A percentile compares a stretch with the other conserved stretches of the same genome.
phyloP scores from a whole-genome alignment of 306 rosid genomes.

The Rosa lucieae region DNA sequence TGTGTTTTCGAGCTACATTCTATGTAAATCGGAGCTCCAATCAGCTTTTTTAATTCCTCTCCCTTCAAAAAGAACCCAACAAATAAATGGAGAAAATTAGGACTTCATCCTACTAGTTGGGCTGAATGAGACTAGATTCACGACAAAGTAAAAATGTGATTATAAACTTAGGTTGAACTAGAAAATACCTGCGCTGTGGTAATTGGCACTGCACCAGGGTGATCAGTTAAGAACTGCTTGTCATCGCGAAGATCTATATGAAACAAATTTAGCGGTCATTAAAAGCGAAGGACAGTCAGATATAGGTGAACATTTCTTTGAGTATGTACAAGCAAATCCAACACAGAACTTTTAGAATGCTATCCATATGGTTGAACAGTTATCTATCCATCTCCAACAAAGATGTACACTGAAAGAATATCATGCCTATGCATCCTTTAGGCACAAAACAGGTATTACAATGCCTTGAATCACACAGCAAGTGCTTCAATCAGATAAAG shows the following conservation, averaged over 20 bases:
- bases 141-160: neutral
- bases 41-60: conserved; percentile 83
- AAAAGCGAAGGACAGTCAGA: conserved; percentile 11
- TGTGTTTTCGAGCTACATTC: conserved; percentile 99
- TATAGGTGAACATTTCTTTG: neutral
- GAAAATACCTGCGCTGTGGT: conserved; percentile 76
- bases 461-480: conserved; percentile 4
- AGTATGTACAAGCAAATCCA: neutral
- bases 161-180: conserved; percentile 14
- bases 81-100: conserved; percentile 18
- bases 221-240: conserved; percentile 74
- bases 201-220: conserved; percentile 88
- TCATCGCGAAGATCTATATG: conserved; percentile 90
- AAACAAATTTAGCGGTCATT: conserved; percentile 32
- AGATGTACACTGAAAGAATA: neutral
- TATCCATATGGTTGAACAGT: neutral
- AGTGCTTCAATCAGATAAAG: neutral
- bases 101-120: conserved; percentile 10
- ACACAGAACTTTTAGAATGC: neutral
- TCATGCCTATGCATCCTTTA: neutral
- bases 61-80: conserved; percentile 52
- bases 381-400: neutral
- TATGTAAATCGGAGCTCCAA: conserved; percentile 79
- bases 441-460: neutral
- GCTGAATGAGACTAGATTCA: conserved; percentile 13